Conservation (phyloP, 176 grass and related monocot genomes). For the Dendrocalamus sinicus region DNA sequence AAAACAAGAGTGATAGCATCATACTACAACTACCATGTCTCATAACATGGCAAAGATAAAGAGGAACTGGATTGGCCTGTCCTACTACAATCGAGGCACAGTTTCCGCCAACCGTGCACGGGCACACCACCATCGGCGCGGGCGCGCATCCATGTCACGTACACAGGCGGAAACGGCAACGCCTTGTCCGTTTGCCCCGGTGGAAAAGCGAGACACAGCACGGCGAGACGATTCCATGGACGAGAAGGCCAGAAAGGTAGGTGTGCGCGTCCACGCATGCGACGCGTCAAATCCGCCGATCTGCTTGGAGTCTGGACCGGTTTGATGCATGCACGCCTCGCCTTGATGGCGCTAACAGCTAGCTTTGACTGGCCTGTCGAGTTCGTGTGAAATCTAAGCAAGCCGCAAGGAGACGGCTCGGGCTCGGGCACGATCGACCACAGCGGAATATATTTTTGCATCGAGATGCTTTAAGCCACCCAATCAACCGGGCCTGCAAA, state of each 20-base stretch:
- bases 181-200: constrained; percentile 8
- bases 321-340: neutral
- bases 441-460: neutral
- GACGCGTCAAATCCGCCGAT: neutral
- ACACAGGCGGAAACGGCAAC: neutral
- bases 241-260: neutral
- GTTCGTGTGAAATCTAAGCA: neutral
- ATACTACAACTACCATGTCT: neutral
- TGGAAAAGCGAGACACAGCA: neutral
- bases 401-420: neutral
- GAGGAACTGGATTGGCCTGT: neutral
- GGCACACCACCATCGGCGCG: neutral
- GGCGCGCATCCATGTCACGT: neutral
- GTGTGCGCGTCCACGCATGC: neutral
- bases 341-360: constrained; percentile 18
- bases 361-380: constrained; percentile 26
- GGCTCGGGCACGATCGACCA: neutral
- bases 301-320: neutral
- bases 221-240: neutral
- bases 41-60: neutral
- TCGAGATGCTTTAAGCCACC: neutral
- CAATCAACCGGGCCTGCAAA: neutral
- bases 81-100: neutral
- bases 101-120: neutral
- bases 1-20: too few species aligned